phyloP scores from a whole-genome alignment of 2,329 filamentous ascomycete species.

The Graphium sp. region DNA sequence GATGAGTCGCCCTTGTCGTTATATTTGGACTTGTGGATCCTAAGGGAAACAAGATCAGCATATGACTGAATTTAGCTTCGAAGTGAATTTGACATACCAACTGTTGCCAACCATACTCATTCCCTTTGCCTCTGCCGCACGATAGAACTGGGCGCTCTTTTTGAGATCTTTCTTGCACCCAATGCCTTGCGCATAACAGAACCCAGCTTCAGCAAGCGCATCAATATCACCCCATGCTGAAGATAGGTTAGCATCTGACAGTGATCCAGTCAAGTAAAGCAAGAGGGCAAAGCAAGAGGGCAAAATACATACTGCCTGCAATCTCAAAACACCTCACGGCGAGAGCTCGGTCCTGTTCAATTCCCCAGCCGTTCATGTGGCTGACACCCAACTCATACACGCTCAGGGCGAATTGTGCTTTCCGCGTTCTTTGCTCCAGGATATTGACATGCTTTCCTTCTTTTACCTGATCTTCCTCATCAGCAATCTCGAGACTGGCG shows the following conservation, averaged over 20 bases:
- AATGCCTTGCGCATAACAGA: conserved; percentile 86
- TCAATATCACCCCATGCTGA: conserved; percentile 85
- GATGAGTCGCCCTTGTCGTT: conserved; percentile 39
- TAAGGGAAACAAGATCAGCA: conserved; percentile 24
- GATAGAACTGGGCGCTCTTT: conserved; percentile 83
- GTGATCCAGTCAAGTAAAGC: not conserved
- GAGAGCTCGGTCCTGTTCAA: conserved; percentile 76
- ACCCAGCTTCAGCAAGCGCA: conserved; percentile 84
- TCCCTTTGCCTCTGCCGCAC: conserved; percentile 78
- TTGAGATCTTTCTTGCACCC: conserved; percentile 94
- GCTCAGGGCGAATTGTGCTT: conserved; percentile 85
- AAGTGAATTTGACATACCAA: conserved; percentile 45
- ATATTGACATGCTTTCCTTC: conserved; percentile 47
- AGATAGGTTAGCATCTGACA: conserved; percentile 9
- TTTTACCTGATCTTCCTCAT: conserved; percentile 54
- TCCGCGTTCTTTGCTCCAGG: conserved; percentile 62
- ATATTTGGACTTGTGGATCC: conserved; percentile 97
- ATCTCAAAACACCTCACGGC: conserved; percentile 93
- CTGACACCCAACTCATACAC: conserved; percentile 94
- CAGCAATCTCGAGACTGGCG: conserved; percentile 66
- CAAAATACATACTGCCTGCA: conserved; percentile 50
- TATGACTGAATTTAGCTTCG: conserved; percentile 1
- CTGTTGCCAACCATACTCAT: conserved; percentile 98
- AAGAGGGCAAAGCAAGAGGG: not conserved
- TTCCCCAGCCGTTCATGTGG: conserved; percentile 97